Evolutionary conservation across 805 yeast species (phyloP), one percentile per base, ranked within the genome.

Genomic region (Kazachstania africana): DNA sequence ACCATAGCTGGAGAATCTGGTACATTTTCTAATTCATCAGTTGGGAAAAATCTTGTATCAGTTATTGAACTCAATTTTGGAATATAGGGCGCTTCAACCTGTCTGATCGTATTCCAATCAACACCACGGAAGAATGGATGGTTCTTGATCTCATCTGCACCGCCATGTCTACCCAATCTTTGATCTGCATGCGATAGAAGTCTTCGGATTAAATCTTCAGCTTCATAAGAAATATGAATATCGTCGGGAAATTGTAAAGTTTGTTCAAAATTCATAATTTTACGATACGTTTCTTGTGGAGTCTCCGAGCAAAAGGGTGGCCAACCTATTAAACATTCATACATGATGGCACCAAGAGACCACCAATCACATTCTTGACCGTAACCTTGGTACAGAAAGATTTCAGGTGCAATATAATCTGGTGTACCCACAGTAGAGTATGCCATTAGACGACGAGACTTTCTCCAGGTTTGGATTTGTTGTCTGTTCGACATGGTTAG

Each of bases 311-410:
- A 85, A 57, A 85, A 85, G 28, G 96, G 96, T 16, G 96, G 95
- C 94, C 95, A 85, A 20, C 96, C 96, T 37, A 85, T 81, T 39
- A 85, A 62, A 62, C 96, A 85, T 65, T 85, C 96, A 57, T 79
- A 85, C 96, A 85, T 87, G 50, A 85, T 85, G 1, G 95, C 94
- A 19, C 96, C 96, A 27, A 85, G 60, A 6, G 94, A 80, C 96
- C 96, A 85, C 96, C 96, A 85, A 57, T 85, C 96, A 60, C 96
- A 85, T 52, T 85, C 95, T 59, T 84, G 94, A 9, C 95, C 94
- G 57, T 85, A 85, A 4, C 96, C 96, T 60, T 85, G 91, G 46
- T 84, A 84, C 29, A 83, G 65, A 47, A 85, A 85, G 38, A 85
- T 87, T 53, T 85, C 96, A 0, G 96, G 96, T 1, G 95, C 95